Percentiles rank a stretch among this genome's conserved stretches.
Evolutionary conservation across 176 grass and related monocot species (phyloP).

Genomic region (Oryza glumipatula): DNA sequence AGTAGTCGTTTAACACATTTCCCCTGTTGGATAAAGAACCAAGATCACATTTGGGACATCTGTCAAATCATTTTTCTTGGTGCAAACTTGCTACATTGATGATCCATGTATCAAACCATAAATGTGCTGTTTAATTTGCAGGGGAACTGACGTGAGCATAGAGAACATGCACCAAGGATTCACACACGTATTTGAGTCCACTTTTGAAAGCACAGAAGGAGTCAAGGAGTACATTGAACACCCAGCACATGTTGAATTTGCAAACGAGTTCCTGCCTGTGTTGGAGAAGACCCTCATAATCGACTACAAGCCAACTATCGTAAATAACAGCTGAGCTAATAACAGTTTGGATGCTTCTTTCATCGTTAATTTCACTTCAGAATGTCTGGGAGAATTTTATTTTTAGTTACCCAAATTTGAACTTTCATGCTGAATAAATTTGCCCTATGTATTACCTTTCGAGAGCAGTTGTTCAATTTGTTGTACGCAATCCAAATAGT

Average conservation of each 20-base stretch:
- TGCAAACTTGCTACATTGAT: neutral
- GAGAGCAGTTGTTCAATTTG: neutral
- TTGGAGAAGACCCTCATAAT: slow-evolving; percentile 66
- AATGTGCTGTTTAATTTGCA: slow-evolving; percentile 25
- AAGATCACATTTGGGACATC: too few species aligned
- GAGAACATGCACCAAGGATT: slow-evolving; percentile 91
- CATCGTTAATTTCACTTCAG: neutral
- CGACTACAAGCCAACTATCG: slow-evolving; percentile 58
- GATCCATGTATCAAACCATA: neutral
- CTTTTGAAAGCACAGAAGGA: slow-evolving; percentile 72
- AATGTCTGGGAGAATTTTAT: neutral
- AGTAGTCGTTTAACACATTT: too few species aligned
- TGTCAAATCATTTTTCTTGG: neutral
- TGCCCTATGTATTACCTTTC: neutral
- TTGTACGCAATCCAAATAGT: neutral
- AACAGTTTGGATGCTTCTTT: neutral
- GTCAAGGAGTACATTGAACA: slow-evolving; percentile 78
- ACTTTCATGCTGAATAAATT: slow-evolving; percentile 4
- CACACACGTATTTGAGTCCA: slow-evolving; percentile 89
- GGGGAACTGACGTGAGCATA: slow-evolving; percentile 90
- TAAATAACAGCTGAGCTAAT: slow-evolving; percentile 16
- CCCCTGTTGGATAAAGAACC: too few species aligned
- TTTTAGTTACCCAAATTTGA: neutral
- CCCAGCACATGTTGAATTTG: slow-evolving; percentile 73
- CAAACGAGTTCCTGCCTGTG: slow-evolving; percentile 53